Base-by-base conservation (phyloP, 2,329 filamentous ascomycete species). In the Neobulgaria alba region DNA sequence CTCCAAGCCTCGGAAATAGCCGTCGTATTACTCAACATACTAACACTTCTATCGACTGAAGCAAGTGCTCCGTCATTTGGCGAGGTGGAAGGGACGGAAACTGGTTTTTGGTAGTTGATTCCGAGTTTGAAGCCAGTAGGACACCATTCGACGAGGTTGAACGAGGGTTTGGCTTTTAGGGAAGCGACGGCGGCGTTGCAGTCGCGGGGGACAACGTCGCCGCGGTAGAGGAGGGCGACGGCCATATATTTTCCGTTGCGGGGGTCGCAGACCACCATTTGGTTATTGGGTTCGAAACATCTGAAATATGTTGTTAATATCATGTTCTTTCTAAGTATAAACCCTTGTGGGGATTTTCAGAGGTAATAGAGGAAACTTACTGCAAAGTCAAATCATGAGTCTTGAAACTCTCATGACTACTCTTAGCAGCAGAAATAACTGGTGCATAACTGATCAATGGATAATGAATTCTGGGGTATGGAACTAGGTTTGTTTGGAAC, bases 221-320 rank as follows among this genome's bases (percentile, higher is more conserved):
- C 92, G 65, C 90, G 90, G 79, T 98, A 98, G 65, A 98, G 73
- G 69, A 98, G 69, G 68, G 89, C 95, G 59, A 89, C 95, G 53
- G 90, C 90, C 90, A 98, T 98, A 79, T 98, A 98, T 78, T 98
- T 98, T 69, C 90, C 90, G 67, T 93, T 89, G 62, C 89, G 88
- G 57, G 90, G 90, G 66, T 98, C 92, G 64, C 90, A 98, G 78
- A 95, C 95, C 66, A 98, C 90, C 90, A 98, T 98, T 82, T 98
- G 90, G 81, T 95, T 95, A 81, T 95, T 85, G 58, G 90, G 88
- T 79, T 98, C 90, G 73, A 98, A 98, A 82, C 90, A 96, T 54
- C 23, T 26, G 12, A 7, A 12, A 26, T 26, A n/a, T n/a, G n/a
- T n/a, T n/a, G n/a, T n/a, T n/a, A n/a, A n/a, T n/a, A n/a, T n/a